Base-by-base conservation (phyloP, 2,329 filamentous ascomycete species). In the Lecanicillium sp. region DNA sequence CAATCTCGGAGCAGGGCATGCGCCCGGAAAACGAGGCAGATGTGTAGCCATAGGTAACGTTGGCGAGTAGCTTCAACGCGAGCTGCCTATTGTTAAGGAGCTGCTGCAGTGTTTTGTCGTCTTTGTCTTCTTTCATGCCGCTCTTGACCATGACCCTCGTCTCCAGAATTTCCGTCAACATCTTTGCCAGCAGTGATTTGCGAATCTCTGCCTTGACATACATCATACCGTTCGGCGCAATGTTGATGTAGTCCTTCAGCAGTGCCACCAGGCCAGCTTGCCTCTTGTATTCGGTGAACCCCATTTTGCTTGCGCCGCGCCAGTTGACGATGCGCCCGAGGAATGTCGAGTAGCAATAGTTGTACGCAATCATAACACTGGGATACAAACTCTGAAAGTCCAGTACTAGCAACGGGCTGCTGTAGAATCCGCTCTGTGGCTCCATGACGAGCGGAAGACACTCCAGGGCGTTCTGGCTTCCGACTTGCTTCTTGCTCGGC, bases 281-380 rank as follows among this genome's bases (percentile, higher is more conserved):
- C 20, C 93, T 81, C 54, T 84, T 76, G 66, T 94, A 97, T 52
- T 95, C 85, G 23, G 83, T 82, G 62, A 97, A 95, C 0, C 93
- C 93, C 85, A 98, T 89, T 67, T 97, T 95, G 70, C 89, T 90
- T 24, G 79, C 82, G 2, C 90, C 90, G n/a, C 89, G 81, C 91
- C 91, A 96, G 56, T 83, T 81, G 23, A 83, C 79, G 32, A 95
- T 83, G 24, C 93, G 81, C 0, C 93, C 93, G 0, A 97, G 74
- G 57, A 90, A 98, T 0, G 93, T 98, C 0, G 93, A 97, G 62
- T 98, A 98, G 69, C 93, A 98, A 62, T 96, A 93, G 60, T 98
- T 98, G 71, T 98, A 97, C 0, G 93, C 93, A 61, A 98, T 97
- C 90, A 98, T 96, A 51, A 97, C 84, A 65, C 90, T 96, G 0